Conservation (phyloP, 805 yeast species). For the Yarrowia hollandica region DNA sequence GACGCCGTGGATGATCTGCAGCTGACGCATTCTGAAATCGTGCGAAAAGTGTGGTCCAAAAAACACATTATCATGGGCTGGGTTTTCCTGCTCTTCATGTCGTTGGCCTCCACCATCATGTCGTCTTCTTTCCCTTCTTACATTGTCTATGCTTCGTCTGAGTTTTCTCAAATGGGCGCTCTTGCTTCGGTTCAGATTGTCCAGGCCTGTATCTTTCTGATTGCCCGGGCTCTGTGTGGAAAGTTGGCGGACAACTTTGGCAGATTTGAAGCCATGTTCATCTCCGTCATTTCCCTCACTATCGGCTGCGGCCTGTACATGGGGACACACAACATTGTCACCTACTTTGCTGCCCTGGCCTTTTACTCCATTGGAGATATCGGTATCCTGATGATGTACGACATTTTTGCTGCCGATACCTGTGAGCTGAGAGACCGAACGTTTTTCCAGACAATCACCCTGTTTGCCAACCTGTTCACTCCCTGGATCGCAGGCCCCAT, state of each 20-base stretch:
- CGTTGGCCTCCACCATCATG: neutral
- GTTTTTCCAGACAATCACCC: conserved; percentile 41
- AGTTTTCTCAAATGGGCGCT: conserved; percentile 11
- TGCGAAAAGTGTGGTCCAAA: conserved; percentile 18
- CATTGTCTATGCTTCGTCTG: conserved; percentile 13
- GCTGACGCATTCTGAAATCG: conserved; percentile 17
- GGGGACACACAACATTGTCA: conserved; percentile 37
- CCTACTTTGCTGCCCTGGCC: conserved; percentile 45
- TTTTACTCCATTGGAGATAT: conserved; percentile 45
- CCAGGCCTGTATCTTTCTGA: conserved; percentile 5
- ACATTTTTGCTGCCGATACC: conserved; percentile 43
- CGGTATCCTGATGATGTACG: conserved; percentile 44
- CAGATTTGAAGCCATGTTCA: conserved; percentile 15
- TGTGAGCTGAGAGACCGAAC: conserved; percentile 47
- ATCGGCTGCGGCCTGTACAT: conserved; percentile 15
- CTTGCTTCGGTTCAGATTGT: conserved; percentile 12
- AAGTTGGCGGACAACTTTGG: conserved; percentile 23
- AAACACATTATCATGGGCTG: neutral
- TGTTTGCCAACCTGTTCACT: conserved; percentile 45
- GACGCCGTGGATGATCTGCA: neutral
- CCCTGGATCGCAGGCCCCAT: conserved; percentile 45
- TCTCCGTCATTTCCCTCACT: neutral
- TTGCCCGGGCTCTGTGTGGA: conserved; percentile 13
- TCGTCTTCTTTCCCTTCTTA: conserved; percentile 3
- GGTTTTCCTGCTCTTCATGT: conserved; percentile 11